Percentiles rank a stretch among this genome's conserved stretches.
phyloP scores from a whole-genome alignment of 108 stramenopile genomes.

The Cyclostephanos invisitatus region DNA sequence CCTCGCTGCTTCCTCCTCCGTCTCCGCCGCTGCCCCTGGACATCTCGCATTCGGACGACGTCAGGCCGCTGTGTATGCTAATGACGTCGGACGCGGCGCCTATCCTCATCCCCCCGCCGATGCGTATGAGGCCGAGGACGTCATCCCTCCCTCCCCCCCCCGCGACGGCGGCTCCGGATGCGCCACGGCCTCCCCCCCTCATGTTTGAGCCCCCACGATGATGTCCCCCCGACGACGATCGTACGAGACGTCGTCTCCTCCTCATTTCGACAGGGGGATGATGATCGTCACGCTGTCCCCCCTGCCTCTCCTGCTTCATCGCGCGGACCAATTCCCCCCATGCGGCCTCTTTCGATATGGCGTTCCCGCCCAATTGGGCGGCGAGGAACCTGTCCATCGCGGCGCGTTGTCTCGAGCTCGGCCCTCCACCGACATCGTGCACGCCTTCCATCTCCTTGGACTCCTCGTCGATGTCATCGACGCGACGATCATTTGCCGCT shows the following conservation, averaged over 20 bases:
- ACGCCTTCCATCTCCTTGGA: not conserved
- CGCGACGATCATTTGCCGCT: not conserved
- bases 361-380: not conserved
- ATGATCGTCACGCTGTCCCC: too few species aligned
- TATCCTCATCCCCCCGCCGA: conserved; percentile 7
- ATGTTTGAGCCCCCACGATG: not conserved
- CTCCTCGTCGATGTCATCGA: not conserved
- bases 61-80: conserved; percentile 5
- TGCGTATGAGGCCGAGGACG: conserved; percentile 5
- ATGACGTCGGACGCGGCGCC: conserved; percentile 7
- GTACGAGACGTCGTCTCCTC: not conserved
- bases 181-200: not conserved
- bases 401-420: not conserved
- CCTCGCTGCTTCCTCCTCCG: not conserved
- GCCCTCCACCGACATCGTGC: not conserved
- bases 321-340: conserved; percentile 8
- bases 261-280: not conserved
- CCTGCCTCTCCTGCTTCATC: not conserved
- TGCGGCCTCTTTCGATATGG: not conserved
- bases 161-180: not conserved
- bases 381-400: conserved; percentile 13
- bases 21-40: not conserved
- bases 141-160: not conserved
- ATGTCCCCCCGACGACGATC: not conserved
- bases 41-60: not conserved